phyloP scores from a whole-genome alignment of 768 basidiomycete genomes.

The Arthromyces matolae region DNA sequence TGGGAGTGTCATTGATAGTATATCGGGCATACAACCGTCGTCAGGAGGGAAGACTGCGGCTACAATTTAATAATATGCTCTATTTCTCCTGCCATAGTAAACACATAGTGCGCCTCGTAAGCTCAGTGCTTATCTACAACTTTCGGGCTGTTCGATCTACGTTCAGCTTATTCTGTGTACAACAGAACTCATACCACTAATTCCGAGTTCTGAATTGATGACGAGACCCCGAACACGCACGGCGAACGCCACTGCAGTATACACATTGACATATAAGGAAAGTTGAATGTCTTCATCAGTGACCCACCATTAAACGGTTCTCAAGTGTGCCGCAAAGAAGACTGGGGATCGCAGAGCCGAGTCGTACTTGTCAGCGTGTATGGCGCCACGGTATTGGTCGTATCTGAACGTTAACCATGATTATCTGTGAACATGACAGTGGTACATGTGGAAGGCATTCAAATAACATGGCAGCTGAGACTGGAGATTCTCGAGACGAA shows the following conservation, averaged over 20 bases:
- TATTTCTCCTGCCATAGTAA: slow-evolving; percentile 20
- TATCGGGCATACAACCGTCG: slow-evolving; percentile 41
- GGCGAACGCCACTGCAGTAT: slow-evolving; percentile 15
- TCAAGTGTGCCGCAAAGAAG: background rate
- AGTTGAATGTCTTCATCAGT: slow-evolving; percentile 11
- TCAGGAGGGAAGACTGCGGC: slow-evolving; percentile 40
- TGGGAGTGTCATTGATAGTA: slow-evolving; percentile 62
- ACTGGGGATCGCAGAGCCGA: too few relatives aligned
- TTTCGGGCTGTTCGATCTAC: slow-evolving; percentile 2
- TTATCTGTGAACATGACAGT: too few relatives aligned
- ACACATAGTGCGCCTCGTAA: slow-evolving; percentile 18
- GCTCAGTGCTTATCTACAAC: background rate
- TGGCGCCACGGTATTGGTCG: too few relatives aligned
- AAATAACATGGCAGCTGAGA: background rate
- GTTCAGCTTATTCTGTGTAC: too few relatives aligned
- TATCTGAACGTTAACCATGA: too few relatives aligned
- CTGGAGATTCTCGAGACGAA: background rate
- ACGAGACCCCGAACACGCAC: slow-evolving; percentile 23
- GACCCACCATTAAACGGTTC: background rate
- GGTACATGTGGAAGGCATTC: background rate
- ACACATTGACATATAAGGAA: slow-evolving; percentile 11
- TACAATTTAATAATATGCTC: too few relatives aligned
- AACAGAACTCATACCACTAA: too few relatives aligned
- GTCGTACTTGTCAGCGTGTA: background rate
- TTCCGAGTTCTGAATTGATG: too few relatives aligned